Evolutionary conservation across 2,329 filamentous ascomycete genomes (phyloP).

Genomic region (Sporothrix phasma): DNA sequence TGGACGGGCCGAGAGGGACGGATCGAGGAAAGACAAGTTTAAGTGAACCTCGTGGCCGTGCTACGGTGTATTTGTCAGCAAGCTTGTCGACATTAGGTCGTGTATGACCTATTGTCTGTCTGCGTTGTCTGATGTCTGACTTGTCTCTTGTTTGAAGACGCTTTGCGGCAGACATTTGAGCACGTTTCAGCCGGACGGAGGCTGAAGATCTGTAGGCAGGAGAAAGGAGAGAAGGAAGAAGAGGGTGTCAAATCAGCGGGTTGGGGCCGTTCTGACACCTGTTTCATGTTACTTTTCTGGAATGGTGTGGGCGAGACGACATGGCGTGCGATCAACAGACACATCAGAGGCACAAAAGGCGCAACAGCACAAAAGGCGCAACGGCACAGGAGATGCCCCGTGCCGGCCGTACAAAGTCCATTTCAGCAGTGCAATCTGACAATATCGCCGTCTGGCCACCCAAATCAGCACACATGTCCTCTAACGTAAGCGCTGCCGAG

Average conservation of each 20-base stretch:
- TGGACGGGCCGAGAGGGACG: not conserved
- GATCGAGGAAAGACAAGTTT: not conserved
- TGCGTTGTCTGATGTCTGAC: not conserved
- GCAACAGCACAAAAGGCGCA: not conserved
- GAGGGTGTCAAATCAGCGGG: not conserved
- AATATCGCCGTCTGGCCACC: no score
- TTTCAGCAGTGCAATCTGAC: no score
- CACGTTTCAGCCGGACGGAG: constrained; percentile 6
- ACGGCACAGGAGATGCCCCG: not conserved
- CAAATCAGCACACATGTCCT: not conserved
- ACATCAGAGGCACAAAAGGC: not conserved
- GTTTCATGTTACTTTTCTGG: not conserved
- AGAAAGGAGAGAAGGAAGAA: not conserved
- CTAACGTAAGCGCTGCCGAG: not conserved
- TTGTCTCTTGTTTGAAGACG: not conserved
- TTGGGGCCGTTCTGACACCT: not conserved
- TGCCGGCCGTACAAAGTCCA: no score
- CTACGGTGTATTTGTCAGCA: not conserved
- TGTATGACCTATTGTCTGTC: not conserved
- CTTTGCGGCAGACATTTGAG: constrained; percentile 4
- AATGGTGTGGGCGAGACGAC: not conserved
- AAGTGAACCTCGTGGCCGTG: not conserved
- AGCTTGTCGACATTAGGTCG: no score
- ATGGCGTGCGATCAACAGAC: not conserved
- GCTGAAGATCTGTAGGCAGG: not conserved